Evolutionary conservation across 306 rosid species (phyloP).

Genomic region (Rosa lucieae): DNA sequence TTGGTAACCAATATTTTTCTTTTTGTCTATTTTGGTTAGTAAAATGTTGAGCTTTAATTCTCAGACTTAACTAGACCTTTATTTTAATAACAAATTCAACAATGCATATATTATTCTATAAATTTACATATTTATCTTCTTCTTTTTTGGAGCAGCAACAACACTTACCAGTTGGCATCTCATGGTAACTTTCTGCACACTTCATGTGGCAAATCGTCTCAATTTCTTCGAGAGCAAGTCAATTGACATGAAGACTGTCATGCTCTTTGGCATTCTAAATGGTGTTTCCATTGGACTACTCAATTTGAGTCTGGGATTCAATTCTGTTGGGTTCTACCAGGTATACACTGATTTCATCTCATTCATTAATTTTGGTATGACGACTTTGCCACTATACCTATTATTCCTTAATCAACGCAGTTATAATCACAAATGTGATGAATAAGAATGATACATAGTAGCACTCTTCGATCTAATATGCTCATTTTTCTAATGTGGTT

Average conservation of each 20-base stretch:
- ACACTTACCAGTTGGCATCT: conserved; percentile 99
- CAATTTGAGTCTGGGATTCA: conserved; percentile 93
- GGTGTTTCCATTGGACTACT: conserved; percentile 93
- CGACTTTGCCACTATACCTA: neutral
- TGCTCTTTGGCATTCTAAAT: conserved; percentile 87
- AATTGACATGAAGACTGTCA: conserved; percentile 73
- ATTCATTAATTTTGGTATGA: too few species aligned
- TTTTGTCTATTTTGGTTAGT: neutral
- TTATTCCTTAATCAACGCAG: too few species aligned
- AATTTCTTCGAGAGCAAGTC: conserved; percentile 75
- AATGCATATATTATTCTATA: neutral
- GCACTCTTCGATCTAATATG: neutral
- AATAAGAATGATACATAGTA: too few species aligned
- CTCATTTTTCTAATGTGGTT: neutral
- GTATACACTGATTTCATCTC: conserved; percentile 29
- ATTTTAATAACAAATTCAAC: neutral
- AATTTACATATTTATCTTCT: neutral
- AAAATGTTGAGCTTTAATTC: neutral
- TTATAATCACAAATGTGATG: too few species aligned
- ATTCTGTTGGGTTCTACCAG: conserved; percentile 98
- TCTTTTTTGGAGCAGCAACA: conserved; percentile 49
- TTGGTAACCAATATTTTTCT: neutral
- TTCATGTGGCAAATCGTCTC: conserved; percentile 79
- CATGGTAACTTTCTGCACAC: conserved; percentile 93
- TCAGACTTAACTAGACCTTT: neutral